Conservation (phyloP, 495 filamentous ascomycete species). For the Podospora tetraspora region DNA sequence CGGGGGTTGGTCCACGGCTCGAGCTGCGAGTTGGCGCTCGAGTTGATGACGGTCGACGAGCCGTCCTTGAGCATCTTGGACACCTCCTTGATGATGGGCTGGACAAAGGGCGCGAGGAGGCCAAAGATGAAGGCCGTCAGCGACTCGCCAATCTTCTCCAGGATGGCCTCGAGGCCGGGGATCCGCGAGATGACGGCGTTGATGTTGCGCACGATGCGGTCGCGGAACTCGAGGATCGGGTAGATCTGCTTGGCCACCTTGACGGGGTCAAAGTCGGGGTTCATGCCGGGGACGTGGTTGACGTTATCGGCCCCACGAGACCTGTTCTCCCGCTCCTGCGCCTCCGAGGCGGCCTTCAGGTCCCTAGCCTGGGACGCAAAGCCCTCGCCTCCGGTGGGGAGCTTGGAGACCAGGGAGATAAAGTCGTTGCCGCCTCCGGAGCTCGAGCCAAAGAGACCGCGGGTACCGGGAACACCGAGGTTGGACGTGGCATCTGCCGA, state of each 20-base stretch:
- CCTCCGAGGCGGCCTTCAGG: conserved; percentile 69
- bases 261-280: conserved; percentile 71
- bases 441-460: conserved; percentile 35
- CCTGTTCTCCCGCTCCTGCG: conserved; percentile 62
- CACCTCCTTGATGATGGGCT: conserved; percentile 83
- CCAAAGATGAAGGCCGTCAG: conserved; percentile 86
- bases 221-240: conserved; percentile 88
- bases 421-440: conserved; percentile 49
- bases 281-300: conserved; percentile 61
- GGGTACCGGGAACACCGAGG: conserved; percentile 9
- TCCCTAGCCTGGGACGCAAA: conserved; percentile 71
- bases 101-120: conserved; percentile 80
- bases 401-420: conserved; percentile 64
- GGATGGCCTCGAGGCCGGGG: conserved; percentile 75
- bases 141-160: conserved; percentile 88
- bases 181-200: conserved; percentile 83
- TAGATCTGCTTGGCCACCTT: conserved; percentile 82
- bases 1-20: conserved; percentile 84
- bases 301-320: conserved; percentile 31
- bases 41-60: conserved; percentile 70
- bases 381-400: conserved; percentile 67
- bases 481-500: conserved; percentile 1
- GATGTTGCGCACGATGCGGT: conserved; percentile 83
- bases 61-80: conserved; percentile 77
- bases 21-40: conserved; percentile 78